Conservation (phyloP, 2,329 filamentous ascomycete genomes). For the Neonectria faginata region DNA sequence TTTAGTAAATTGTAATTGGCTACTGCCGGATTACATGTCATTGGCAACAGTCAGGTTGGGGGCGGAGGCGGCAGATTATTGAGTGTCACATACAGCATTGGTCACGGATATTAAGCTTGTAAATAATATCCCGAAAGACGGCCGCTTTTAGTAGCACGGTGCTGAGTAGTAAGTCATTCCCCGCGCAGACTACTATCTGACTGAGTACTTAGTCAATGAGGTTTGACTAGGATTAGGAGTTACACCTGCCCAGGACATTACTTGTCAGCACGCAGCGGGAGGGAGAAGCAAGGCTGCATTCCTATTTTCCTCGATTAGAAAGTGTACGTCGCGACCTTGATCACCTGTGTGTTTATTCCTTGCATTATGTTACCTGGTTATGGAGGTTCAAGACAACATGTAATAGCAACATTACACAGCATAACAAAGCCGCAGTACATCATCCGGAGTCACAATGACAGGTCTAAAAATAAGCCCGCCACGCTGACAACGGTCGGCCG, state of each 20-base stretch:
- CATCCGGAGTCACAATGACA: slow-evolving; percentile 5
- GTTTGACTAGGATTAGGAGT: not conserved
- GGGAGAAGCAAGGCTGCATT: not conserved
- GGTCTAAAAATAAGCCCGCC: slow-evolving; percentile 23
- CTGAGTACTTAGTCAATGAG: too few relatives aligned
- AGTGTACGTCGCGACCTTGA: not conserved
- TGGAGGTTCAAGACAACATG: not conserved
- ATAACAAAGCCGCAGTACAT: not conserved
- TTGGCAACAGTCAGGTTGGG: not conserved
- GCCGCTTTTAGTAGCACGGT: not conserved
- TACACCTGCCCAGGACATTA: too few relatives aligned
- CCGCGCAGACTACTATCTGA: not conserved
- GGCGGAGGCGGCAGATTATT: not conserved
- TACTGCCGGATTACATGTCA: not conserved
- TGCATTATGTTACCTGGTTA: too few relatives aligned
- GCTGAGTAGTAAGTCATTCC: not conserved
- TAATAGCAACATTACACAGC: not conserved
- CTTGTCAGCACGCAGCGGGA: too few relatives aligned
- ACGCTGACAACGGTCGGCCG: slow-evolving; percentile 7
- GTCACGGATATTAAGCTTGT: not conserved
- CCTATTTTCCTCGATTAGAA: not conserved
- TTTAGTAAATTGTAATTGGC: not conserved
- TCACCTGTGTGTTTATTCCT: not conserved
- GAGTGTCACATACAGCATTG: not conserved
- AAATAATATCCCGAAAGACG: not conserved